Percentiles rank a stretch among this genome's conserved stretches.
These are phyloP conservation scores for Metschnikowia rubicola DNA, from an alignment of 805 yeast genomes.

Conservation along the genomic window DNA sequence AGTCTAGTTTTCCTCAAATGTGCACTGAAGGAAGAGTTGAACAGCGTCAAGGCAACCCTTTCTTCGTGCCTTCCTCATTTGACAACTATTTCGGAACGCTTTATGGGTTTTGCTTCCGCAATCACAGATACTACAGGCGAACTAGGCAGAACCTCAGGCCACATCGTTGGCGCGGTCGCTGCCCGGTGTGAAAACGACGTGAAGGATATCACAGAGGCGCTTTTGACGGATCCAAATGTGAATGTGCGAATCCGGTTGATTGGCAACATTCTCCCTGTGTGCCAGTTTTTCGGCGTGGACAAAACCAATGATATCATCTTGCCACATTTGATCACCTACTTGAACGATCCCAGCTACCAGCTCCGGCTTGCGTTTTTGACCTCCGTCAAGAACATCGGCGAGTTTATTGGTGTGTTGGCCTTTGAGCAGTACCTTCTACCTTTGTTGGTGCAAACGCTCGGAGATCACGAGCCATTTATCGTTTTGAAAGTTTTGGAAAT, in stretches of 20 bases:
- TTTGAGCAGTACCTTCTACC: conserved; percentile 89
- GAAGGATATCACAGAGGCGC: conserved; percentile 58
- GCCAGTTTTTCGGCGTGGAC: conserved; percentile 80
- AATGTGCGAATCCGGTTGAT: conserved; percentile 69
- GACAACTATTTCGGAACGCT: conserved; percentile 60
- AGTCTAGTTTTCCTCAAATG: conserved; percentile 24
- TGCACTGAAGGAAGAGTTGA: conserved; percentile 23
- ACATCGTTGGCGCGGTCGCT: not conserved
- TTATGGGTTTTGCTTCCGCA: conserved; percentile 24
- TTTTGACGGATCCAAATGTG: conserved; percentile 67
- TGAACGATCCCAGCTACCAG: conserved; percentile 72
- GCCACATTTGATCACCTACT: conserved; percentile 86
- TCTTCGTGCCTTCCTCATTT: conserved; percentile 73
- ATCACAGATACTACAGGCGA: conserved; percentile 17
- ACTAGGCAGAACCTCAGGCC: not conserved
- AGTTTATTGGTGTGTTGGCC: conserved; percentile 76
- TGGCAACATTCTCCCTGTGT: conserved; percentile 67
- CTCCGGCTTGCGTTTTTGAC: conserved; percentile 69
- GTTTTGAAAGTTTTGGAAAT: conserved; percentile 61
- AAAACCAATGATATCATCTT: conserved; percentile 84
- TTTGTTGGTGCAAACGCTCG: conserved; percentile 72
- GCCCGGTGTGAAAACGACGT: conserved; percentile 28
- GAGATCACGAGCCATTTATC: conserved; percentile 81
- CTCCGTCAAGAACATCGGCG: conserved; percentile 68
- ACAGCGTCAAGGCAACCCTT: conserved; percentile 51